A percentile compares a stretch with the other conserved stretches of the same genome.
Conservation (phyloP, 2,329 filamentous ascomycete species). For the Fusarium liriodendri region DNA sequence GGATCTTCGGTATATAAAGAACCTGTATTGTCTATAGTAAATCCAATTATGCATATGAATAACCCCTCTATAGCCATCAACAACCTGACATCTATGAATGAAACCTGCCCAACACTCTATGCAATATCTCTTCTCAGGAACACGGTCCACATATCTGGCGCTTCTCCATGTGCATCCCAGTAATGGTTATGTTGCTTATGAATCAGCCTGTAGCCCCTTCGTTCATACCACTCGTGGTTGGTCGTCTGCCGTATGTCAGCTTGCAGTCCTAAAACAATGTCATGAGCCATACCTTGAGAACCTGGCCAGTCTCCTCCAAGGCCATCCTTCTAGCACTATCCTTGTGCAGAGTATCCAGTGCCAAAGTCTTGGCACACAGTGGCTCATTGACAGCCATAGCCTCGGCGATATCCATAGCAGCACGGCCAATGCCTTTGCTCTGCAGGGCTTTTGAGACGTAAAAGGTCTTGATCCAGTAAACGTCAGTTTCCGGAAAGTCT, state of each 20-base stretch:
- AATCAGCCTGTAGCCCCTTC: slow-evolving; percentile 44
- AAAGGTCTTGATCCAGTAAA: slow-evolving; percentile 48
- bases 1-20: neutral
- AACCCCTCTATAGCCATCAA: neutral
- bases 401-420: slow-evolving; percentile 46
- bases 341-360: slow-evolving; percentile 43
- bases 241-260: slow-evolving; percentile 26
- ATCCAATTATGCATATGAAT: neutral
- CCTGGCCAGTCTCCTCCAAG: slow-evolving; percentile 1
- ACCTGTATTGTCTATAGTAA: neutral
- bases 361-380: slow-evolving; percentile 38
- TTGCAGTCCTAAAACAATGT: rapidly evolving
- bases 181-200: slow-evolving; percentile 18
- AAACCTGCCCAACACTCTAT: neutral
- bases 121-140: slow-evolving; percentile 23
- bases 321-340: slow-evolving; percentile 29
- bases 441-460: slow-evolving; percentile 42
- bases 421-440: slow-evolving; percentile 42
- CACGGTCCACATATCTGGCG: slow-evolving; percentile 11
- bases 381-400: slow-evolving; percentile 41
- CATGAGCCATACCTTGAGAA: slow-evolving; percentile 7
- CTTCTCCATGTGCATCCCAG: neutral
- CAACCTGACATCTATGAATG: neutral
- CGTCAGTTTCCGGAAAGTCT: slow-evolving; percentile 23
- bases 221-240: slow-evolving; percentile 46